Evolutionary conservation across 805 yeast species (phyloP), one percentile per base, ranked within the genome.

Genomic region (Candida xyloterini): DNA sequence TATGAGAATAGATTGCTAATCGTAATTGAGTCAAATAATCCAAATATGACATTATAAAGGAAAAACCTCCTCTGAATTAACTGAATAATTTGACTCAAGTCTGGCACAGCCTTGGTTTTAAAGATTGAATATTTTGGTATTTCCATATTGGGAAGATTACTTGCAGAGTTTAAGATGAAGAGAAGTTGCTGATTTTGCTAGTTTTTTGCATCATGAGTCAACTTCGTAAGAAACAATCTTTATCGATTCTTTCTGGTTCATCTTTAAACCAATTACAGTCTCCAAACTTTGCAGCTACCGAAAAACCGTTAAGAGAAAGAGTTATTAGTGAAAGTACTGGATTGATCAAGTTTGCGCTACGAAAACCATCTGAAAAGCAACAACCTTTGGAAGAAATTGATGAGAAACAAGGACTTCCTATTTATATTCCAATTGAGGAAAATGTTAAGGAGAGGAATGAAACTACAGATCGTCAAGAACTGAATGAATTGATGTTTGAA

Each of bases 291-390:
- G 24, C 38, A 2, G 24, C 34, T 9, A 14, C 39, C 3, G 48
- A 48, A 3, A 60, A 53, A 25, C 65, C 65, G 7, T 42, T 54
- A 2, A 65, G 55, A 27, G 68, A 68, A 40, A 55, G 79, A 42
- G 53, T 73, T 10, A 60, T 71, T 10, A 73, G 79, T 47, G 74
- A 71, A 44, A 61, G 72, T 6, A 75, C 80, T 0, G 81, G 81
- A 0, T 52, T 75, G 26, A 73, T 65, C 13, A 74, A 71, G 46
- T 71, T 74, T 48, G 58, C 71, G 0, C 40, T 70, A 16, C 38
- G 47, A 18, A 55, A 50, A 18, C 32, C 46, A 3, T 23, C 44
- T 1, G 46, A 38, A 7, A 38, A 38, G 13, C 29, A 25, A 7
- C 4, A 23, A 23, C 5, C 18, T 28, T 16, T 4, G 29, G 14